Conservation (phyloP, 495 filamentous ascomycete species). For the Penicillium dipodomyicola region DNA sequence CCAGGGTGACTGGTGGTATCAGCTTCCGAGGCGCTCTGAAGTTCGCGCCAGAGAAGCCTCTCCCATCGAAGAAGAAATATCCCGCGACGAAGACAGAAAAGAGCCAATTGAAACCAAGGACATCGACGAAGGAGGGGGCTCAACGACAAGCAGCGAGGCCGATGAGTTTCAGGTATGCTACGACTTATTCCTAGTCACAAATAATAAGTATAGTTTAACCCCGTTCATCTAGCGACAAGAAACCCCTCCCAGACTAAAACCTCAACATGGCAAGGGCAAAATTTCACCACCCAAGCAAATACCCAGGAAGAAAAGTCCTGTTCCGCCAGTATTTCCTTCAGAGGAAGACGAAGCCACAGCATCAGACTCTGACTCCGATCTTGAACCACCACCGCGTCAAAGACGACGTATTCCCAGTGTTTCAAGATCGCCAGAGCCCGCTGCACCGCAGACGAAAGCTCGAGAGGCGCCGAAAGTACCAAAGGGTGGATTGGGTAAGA, state of each 20-base stretch:
- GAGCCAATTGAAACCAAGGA: not conserved
- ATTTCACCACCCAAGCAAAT: not conserved
- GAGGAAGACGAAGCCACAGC: conserved; percentile 16
- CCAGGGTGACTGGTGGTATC: conserved; percentile 42
- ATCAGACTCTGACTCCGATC: conserved; percentile 24
- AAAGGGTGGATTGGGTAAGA: conserved; percentile 21
- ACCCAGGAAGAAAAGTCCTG: conserved; percentile 7
- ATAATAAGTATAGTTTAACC: conserved; percentile 4
- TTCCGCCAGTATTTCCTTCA: conserved; percentile 3
- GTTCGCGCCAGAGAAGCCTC: conserved; percentile 4
- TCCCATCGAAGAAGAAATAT: conserved; percentile 5
- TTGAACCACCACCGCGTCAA: conserved; percentile 10
- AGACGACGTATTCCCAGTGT: conserved; percentile 1
- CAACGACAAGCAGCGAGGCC: conserved; percentile 26
- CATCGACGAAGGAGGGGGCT: conserved; percentile 18
- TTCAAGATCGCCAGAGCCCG: conserved; percentile 9
- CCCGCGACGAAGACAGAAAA: not conserved
- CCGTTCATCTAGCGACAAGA: conserved; percentile 35
- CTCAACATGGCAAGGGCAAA: conserved; percentile 6
- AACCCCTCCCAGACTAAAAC: conserved; percentile 34
- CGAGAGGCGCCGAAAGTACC: conserved; percentile 18
- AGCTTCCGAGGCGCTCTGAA: conserved; percentile 18
- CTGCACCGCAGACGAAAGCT: not conserved
- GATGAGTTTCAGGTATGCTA: conserved; percentile 42
- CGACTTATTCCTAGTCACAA: not conserved